phyloP scores from a whole-genome alignment of 2,329 filamentous ascomycete species.

The Ilyonectria mors-panacis region DNA sequence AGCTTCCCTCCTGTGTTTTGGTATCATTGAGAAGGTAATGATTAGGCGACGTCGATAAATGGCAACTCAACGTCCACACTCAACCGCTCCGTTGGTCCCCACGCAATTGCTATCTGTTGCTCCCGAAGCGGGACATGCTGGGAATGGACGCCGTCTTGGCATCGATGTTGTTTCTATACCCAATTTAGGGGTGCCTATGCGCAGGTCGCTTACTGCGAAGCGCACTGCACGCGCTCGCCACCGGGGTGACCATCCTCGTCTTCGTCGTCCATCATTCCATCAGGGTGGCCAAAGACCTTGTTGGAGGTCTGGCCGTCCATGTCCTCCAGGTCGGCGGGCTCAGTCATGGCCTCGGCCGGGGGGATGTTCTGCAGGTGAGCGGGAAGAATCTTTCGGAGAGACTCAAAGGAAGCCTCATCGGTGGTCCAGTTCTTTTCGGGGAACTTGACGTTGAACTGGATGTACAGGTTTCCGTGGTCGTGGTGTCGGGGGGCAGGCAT shows the following conservation, averaged over 20 bases:
- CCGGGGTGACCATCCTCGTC: slow-evolving; percentile 83
- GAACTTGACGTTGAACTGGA: slow-evolving; percentile 98
- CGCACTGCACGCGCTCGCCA: slow-evolving; percentile 87
- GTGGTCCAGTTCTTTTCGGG: slow-evolving; percentile 82
- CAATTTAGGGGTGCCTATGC: slow-evolving; percentile 16
- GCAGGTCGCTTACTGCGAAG: slow-evolving; percentile 78
- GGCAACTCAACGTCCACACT: slow-evolving; percentile 37
- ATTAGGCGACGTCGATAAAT: slow-evolving; percentile 41
- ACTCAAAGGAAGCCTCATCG: slow-evolving; percentile 79
- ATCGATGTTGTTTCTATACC: slow-evolving; percentile 38
- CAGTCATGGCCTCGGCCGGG: slow-evolving; percentile 89
- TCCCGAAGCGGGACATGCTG: slow-evolving; percentile 22
- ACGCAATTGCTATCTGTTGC: slow-evolving; percentile 22
- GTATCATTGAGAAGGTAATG: slow-evolving; percentile 47
- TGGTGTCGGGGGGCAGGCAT: slow-evolving; percentile 98
- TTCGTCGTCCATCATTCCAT: slow-evolving; percentile 77
- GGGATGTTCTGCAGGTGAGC: slow-evolving; percentile 76
- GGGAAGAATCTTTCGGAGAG: slow-evolving; percentile 89
- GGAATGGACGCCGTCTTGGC: slow-evolving; percentile 38
- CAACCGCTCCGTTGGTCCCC: slow-evolving; percentile 31
- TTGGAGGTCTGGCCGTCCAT: slow-evolving; percentile 78
- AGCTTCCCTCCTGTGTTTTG: slow-evolving; percentile 39
- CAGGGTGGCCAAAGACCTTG: slow-evolving; percentile 77
- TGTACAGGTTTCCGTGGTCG: slow-evolving; percentile 95
- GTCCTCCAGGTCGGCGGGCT: slow-evolving; percentile 89